Base-by-base conservation (phyloP, 2,329 filamentous ascomycete species). In the Ciborinia camelliae region DNA sequence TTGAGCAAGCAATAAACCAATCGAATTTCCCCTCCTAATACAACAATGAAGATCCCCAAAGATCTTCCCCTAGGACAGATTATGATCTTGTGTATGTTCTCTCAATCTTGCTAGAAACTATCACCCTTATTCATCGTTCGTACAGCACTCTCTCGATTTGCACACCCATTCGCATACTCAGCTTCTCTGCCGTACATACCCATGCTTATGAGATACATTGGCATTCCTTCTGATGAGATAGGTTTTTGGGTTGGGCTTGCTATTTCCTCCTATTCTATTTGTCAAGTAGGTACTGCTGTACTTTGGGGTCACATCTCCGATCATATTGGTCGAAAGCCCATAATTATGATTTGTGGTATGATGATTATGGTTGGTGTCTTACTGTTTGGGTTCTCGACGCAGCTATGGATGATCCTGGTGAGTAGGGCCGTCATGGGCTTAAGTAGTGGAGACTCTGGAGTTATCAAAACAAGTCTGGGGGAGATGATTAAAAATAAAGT, bases 251-350 rank as follows among this genome's bases (percentile, higher is more conserved):
- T 39, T 48, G 39, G 61, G 2, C 30, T 26, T n/a, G 30, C 43
- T 32, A 32, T 66, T 32, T 63, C 28, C 9, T 87, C 87, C 37
- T 96, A 96, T 73, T 92, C 90, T 0, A 88, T 88, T 0, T 88
- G 90, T 0, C 92, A 97, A 75, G 94, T 94, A 72, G 74, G 91
- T 28, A 96, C 91, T 0, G 91, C 91, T 3, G 87, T 96, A 75
- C 76, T 91, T 66, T 96, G 92, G 92, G 92, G 92, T 0, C 81
- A 89, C 0, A 77, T 92, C 4, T 86, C 89, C 8, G 84, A 87
- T 72, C 80, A 78, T 63, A 82, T 84, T 65, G 92, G 92, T 0
- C 83, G 92, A 57, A 96, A 96, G 76, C 84, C 82, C 20, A 90
- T 95, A 18, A 80, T 97, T 23, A 77, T 96, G 62, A 86, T 96